Evolutionary conservation across 2,329 filamentous ascomycete genomes (phyloP).

Genomic region (Aspergillus tubingensis): DNA sequence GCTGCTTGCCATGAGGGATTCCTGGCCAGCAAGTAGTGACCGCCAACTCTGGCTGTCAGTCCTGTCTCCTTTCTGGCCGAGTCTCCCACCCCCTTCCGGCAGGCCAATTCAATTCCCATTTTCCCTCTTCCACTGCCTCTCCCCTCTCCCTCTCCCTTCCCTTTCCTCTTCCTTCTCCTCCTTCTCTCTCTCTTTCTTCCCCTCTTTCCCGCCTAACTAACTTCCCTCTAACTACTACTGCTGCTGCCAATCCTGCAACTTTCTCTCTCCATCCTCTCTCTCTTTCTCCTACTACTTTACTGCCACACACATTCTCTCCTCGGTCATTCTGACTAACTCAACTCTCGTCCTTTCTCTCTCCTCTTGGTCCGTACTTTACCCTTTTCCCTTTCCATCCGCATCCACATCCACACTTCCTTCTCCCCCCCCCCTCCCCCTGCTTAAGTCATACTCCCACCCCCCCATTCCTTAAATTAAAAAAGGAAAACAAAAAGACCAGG

Average conservation of each 20-base stretch:
- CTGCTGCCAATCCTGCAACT: constrained; percentile 11
- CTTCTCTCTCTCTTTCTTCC: constrained; percentile 28
- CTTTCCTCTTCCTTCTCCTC: constrained; percentile 13
- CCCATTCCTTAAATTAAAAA: constrained; percentile 7
- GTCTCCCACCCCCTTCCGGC: constrained; percentile 1
- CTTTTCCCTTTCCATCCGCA: constrained; percentile 10
- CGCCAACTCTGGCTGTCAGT: background rate
- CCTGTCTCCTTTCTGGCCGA: background rate
- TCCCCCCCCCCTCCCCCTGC: constrained; percentile 14
- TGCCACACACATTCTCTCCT: constrained; percentile 7
- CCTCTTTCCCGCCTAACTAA: constrained; percentile 9
- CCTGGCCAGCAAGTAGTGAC: background rate
- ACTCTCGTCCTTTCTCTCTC: constrained; percentile 9
- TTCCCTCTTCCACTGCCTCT: background rate
- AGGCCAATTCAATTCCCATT: background rate
- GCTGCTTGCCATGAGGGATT: constrained; percentile 2
- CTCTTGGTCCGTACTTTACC: constrained; percentile 18
- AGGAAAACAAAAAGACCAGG: background rate
- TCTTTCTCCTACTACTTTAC: constrained; percentile 2
- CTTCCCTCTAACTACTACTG: background rate
- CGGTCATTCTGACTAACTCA: constrained; percentile 6
- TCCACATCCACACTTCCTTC: constrained; percentile 8
- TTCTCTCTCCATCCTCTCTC: constrained; percentile 17
- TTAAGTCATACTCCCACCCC: constrained; percentile 5
- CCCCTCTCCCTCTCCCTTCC: constrained; percentile 11